Base-by-base conservation (phyloP, 257 asterid species). In the Rehmannia glutinosa region DNA sequence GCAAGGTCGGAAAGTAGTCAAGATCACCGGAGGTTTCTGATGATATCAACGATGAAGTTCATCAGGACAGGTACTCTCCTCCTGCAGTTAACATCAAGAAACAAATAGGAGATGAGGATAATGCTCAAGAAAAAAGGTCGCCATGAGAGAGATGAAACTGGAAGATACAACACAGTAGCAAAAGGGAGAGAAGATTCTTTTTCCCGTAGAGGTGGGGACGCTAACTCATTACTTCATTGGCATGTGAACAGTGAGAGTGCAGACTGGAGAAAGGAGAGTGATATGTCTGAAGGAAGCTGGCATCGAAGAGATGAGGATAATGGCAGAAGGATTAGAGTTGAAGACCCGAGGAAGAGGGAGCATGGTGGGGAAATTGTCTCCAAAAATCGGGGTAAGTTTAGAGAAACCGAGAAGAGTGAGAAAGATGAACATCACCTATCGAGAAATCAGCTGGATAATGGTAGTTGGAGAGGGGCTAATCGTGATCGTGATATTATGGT, bases 1-100 rank as follows among this genome's bases (percentile, higher is more conserved):
- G 83, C 84, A 54, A 84, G 87, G 74, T 93, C 97, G 24, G 92
- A 85, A 71, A 90, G 95, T 71, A 86, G 95, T 58, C 84, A 72
- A 68, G 86, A 86, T 75, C 71, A 73, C 69, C 74, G 71, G 63
- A 83, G 67, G 75, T 79, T 73, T 47, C 83, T 51, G 92, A 82
- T 61, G 64, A 52, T 64, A 65, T 66, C 43, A 95, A 86, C 42
- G 94, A 86, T 54, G 95, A 87, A 77, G 89, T 83, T 67, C 81
- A 82, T 79, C 96, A 83, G 72, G 84, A 72, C 60, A 82, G 78
- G 69, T 86, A 64, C 62, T 72, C 75, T 64, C 74, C 72, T 53
- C 73, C n/a, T n/a, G n/a, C n/a, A n/a, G n/a, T n/a, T n/a, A n/a
- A n/a, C n/a, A n/a, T n/a, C n/a, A n/a, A n/a, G n/a, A n/a, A n/a